Evolutionary conservation across 1,284 basidiomycete genomes (phyloP).

Genomic region (Cutaneotrichosporon dermatis): DNA sequence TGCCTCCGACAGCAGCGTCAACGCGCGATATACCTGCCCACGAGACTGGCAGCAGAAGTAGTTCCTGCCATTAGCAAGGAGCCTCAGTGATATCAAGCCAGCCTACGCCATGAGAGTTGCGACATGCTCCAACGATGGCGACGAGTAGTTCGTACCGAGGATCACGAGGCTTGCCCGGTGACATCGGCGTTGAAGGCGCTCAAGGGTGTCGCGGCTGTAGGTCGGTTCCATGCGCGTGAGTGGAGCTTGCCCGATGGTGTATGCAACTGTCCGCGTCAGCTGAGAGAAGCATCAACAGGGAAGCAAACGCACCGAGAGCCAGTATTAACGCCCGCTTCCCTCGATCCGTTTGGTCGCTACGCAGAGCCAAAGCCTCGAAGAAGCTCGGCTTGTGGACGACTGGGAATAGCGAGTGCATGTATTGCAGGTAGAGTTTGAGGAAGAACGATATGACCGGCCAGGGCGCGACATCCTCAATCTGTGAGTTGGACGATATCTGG

Average conservation of each 20-base stretch:
- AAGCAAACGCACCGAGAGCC: conserved; percentile 10
- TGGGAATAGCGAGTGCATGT: conserved; percentile 31
- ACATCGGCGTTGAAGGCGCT: conserved; percentile 24
- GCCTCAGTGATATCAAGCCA: too few relatives aligned
- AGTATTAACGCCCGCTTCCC: conserved; percentile 24
- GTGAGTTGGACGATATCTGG: background rate
- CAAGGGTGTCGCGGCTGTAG: conserved; percentile 18
- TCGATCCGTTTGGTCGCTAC: conserved; percentile 23
- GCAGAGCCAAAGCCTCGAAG: conserved; percentile 25
- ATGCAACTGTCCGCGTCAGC: conserved; percentile 14
- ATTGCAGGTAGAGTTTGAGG: conserved; percentile 26
- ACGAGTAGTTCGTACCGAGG: conserved; percentile 18
- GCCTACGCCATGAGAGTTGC: conserved; percentile 23
- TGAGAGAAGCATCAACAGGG: background rate
- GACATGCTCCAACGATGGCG: conserved; percentile 13
- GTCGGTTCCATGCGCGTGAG: conserved; percentile 22
- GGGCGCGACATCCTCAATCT: conserved; percentile 21
- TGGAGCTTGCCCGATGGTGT: conserved; percentile 29
- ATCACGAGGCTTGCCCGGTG: conserved; percentile 27
- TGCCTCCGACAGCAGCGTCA: conserved; percentile 26
- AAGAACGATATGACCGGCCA: conserved; percentile 32
- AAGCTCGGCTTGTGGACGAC: conserved; percentile 33
- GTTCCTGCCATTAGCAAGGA: conserved; percentile 13
- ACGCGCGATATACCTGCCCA: conserved; percentile 22
- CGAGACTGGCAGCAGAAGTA: conserved; percentile 31